Percentiles rank a stretch among this genome's conserved stretches.
Evolutionary conservation across 2,329 filamentous ascomycete species (phyloP).

Genomic region (Penicillium decumbens): DNA sequence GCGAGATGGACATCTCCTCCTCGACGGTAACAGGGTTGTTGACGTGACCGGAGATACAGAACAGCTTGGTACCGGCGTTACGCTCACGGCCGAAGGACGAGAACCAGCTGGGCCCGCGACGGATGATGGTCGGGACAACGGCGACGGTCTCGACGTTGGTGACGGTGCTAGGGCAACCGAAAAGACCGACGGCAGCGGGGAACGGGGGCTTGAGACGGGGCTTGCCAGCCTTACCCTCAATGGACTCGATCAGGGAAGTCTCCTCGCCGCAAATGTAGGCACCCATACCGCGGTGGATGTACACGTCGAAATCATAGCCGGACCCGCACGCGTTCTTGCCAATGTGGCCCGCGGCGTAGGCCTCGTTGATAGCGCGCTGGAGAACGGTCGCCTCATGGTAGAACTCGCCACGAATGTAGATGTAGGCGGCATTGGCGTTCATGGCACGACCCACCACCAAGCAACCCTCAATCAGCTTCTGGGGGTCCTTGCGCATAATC

Average conservation of each 20-base stretch:
- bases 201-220: conserved; percentile 98
- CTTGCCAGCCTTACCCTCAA: conserved; percentile 98
- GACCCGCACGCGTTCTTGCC: conserved; percentile 97
- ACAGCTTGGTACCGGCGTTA: conserved; percentile 96
- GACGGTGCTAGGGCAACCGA: conserved; percentile 95
- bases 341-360: conserved; percentile 88
- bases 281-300: conserved; percentile 91
- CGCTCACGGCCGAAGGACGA: conserved; percentile 89
- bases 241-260: conserved; percentile 93
- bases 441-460: conserved; percentile 93
- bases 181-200: conserved; percentile 93
- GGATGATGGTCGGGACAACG: conserved; percentile 91
- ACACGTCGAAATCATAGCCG: conserved; percentile 97
- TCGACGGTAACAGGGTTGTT: conserved; percentile 98
- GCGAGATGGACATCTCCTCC: conserved; percentile 97
- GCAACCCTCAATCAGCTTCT: conserved; percentile 98
- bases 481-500: conserved; percentile 99
- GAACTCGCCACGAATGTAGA: conserved; percentile 99
- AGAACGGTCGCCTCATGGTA: conserved; percentile 91
- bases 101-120: conserved; percentile 90
- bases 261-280: conserved; percentile 98
- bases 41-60: conserved; percentile 96
- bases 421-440: conserved; percentile 98
- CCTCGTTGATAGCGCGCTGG: conserved; percentile 94
- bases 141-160: conserved; percentile 97